Base-by-base conservation (phyloP, 2,329 filamentous ascomycete genomes). In the Bipolaris victoriae region DNA sequence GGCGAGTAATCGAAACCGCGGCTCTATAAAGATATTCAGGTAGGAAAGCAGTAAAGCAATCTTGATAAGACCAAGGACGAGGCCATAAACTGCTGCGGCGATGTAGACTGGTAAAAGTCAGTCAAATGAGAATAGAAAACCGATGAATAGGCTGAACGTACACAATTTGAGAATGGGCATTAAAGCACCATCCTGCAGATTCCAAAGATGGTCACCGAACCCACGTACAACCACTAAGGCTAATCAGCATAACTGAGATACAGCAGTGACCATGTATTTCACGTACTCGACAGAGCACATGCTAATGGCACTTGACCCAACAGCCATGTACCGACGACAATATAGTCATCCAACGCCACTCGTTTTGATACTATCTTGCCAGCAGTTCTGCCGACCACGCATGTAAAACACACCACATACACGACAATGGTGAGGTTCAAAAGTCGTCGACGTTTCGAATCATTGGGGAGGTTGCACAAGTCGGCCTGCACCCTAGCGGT, bases 21-120 rank as follows among this genome's bases (percentile, higher is more conserved):
- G 51, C 1, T 60, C 59, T n/a, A 60, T 43, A 57, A 73, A 73
- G 45, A 73, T 71, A 24, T 70, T 63, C 13, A 72, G 65, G 35
- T 71, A 73, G 48, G 70, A 70, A 4, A 69, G 43, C 22, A 69
- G 46, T 1, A 72, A 52, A 3, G 69, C 68, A 6, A 70, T 49
- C 43, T 72, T 72, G 49, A 66, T 69, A 16, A 71, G 52, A 10
- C 63, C 66, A 0, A 71, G 61, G 0, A 70, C 55, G 7, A 68
- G 7, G 1, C 64, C 49, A 40, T 72, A 71, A 0, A 58, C 41
- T 64, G 7, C 58, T 57, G 58, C 60, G 65, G 2, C 65, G 5
- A 71, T 53, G 18, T 57, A 68, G 50, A 71, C 64, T 68, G 24
- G 3, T 15, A 10, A 22, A 3, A 4, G 31, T 49, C 36, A 40